These are phyloP conservation scores for Fusarium sp. DNA, from an alignment of 2,329 filamentous ascomycete species.

Conservation along the genomic window DNA sequence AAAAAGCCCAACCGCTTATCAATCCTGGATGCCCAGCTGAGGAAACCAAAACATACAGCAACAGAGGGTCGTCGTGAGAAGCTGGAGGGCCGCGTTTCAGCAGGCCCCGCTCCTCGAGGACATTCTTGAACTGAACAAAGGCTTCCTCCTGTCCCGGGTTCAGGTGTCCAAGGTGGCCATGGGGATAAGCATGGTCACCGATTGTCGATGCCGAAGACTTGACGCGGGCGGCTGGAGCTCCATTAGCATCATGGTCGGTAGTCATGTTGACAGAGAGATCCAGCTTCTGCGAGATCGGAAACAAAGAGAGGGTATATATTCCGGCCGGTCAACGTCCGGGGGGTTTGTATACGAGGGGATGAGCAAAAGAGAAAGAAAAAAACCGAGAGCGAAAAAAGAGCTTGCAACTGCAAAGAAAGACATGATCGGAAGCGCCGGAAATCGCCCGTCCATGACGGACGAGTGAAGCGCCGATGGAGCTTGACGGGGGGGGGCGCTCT, in stretches of 20 bases:
- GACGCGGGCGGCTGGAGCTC: slow-evolving; percentile 45
- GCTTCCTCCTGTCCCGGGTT: slow-evolving; percentile 75
- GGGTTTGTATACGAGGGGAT: not conserved
- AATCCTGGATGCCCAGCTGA: not conserved
- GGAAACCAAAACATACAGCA: slow-evolving; percentile 67
- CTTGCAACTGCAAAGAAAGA: slow-evolving; percentile 4
- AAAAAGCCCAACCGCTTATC: slow-evolving; percentile 4
- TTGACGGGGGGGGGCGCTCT: slow-evolving; percentile 21
- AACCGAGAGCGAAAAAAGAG: slow-evolving; percentile 15
- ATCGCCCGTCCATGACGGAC: slow-evolving; percentile 28
- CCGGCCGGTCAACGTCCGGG: slow-evolving; percentile 15
- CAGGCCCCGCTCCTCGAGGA: slow-evolving; percentile 73
- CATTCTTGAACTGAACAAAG: slow-evolving; percentile 77
- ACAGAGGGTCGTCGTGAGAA: slow-evolving; percentile 79
- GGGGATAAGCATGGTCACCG: slow-evolving; percentile 69
- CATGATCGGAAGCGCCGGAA: slow-evolving; percentile 40
- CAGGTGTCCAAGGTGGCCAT: slow-evolving; percentile 85
- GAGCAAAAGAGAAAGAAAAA: not conserved
- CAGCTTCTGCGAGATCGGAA: slow-evolving; percentile 2
- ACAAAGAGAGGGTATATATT: slow-evolving; percentile 8
- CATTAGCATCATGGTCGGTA: slow-evolving; percentile 41
- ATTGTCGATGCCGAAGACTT: slow-evolving; percentile 47
- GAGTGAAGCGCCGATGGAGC: slow-evolving; percentile 24
- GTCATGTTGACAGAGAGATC: slow-evolving; percentile 38
- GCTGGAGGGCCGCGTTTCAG: slow-evolving; percentile 68